These are phyloP conservation scores for Apophysomyces trapeziformis DNA, from an alignment of 371 early-diverging fungal genomes.

Conservation along the genomic window DNA sequence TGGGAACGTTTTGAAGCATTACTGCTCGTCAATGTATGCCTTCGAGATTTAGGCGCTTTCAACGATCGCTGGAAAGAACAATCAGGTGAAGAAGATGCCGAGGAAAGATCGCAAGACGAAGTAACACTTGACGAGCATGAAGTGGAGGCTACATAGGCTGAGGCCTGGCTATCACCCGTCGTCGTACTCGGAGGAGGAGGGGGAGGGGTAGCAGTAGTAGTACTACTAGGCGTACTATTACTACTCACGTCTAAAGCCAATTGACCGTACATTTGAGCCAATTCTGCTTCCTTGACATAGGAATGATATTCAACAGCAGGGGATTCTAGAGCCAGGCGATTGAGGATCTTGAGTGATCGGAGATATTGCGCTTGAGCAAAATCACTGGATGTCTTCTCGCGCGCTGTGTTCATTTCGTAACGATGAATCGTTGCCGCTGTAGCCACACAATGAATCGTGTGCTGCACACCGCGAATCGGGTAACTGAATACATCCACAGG, in stretches of 20 bases:
- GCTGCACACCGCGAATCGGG: slow-evolving; percentile 46
- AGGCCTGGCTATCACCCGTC: neutral
- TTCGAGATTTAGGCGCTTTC: slow-evolving; percentile 12
- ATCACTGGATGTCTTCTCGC: slow-evolving; percentile 14
- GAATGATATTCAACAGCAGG: slow-evolving; percentile 40
- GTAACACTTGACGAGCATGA: neutral
- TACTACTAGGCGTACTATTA: no score
- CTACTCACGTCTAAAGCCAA: slow-evolving; percentile 20
- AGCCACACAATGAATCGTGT: slow-evolving; percentile 45
- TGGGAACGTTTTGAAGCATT: slow-evolving; percentile 1
- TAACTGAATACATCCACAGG: slow-evolving; percentile 33
- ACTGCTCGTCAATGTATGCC: slow-evolving; percentile 5
- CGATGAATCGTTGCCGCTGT: slow-evolving; percentile 46
- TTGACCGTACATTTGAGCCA: slow-evolving; percentile 33
- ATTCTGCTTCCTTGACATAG: slow-evolving; percentile 32
- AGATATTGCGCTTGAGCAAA: slow-evolving; percentile 35
- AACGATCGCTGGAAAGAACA: slow-evolving; percentile 16
- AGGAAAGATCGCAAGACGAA: slow-evolving; percentile 20
- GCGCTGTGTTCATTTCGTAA: slow-evolving; percentile 29
- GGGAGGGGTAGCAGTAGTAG: no score
- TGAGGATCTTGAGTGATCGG: slow-evolving; percentile 29
- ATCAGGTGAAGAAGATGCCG: slow-evolving; percentile 30
- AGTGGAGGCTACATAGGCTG: neutral
- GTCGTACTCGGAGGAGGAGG: no score
- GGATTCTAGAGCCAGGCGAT: slow-evolving; percentile 34